Evolutionary conservation across 129 eudicot genomes (phyloP).

Genomic region (Saussurea involucrata): DNA sequence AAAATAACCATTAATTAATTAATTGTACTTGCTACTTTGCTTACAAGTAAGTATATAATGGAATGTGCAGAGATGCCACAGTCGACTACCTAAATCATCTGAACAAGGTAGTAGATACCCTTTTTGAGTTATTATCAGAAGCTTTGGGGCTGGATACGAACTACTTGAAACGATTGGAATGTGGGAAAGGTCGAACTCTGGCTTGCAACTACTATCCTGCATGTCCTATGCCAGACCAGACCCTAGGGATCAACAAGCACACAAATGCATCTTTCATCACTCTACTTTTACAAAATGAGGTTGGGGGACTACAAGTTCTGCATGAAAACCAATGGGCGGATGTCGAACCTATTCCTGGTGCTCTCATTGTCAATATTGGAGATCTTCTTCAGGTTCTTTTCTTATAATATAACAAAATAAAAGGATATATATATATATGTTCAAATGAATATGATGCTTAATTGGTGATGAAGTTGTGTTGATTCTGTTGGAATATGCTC

Average conservation of each 20-base stretch:
- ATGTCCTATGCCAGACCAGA: conserved; percentile 55
- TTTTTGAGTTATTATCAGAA: conserved; percentile 44
- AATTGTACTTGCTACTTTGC: neutral
- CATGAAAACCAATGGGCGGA: conserved; percentile 43
- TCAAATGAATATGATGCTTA: neutral
- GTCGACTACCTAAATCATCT: conserved; percentile 36
- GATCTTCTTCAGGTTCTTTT: conserved; percentile 50
- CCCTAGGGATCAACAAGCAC: conserved; percentile 43
- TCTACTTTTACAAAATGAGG: conserved; percentile 41
- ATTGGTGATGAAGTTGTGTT: conserved; percentile 1
- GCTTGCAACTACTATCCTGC: conserved; percentile 50
- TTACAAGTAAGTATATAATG: neutral
- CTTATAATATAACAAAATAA: neutral
- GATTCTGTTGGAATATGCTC: too few species aligned
- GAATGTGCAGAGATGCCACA: conserved; percentile 28
- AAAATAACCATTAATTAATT: too few species aligned
- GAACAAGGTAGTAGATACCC: conserved; percentile 16
- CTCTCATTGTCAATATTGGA: conserved; percentile 41
- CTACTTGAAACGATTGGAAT: conserved; percentile 32
- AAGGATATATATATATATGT: neutral
- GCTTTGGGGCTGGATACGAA: conserved; percentile 43
- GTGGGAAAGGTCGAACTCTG: conserved; percentile 18
- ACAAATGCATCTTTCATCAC: conserved; percentile 42
- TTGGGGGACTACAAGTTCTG: conserved; percentile 49
- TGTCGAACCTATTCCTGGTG: conserved; percentile 33